Percentiles rank a stretch among this genome's conserved stretches.
Conservation (phyloP, 2,329 filamentous ascomycete genomes). For the Colletotrichum godetiae region DNA sequence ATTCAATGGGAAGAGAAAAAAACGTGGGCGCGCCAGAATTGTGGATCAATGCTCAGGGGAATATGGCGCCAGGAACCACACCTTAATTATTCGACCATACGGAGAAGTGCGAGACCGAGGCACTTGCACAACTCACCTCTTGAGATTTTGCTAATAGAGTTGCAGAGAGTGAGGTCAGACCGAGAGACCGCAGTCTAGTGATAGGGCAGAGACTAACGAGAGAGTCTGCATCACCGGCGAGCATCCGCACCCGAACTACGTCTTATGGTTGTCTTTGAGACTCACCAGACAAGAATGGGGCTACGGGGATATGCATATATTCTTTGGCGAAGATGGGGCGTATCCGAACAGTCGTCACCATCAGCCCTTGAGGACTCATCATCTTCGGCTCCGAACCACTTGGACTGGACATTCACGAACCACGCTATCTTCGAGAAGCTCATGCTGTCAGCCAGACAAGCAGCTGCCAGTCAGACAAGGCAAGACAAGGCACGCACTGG, state of each 20-base stretch:
- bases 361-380: not conserved
- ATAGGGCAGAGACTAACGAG: too few species aligned
- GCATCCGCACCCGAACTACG: not conserved
- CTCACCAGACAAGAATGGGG: not conserved
- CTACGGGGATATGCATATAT: not conserved
- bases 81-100: not conserved
- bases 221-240: not conserved
- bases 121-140: not conserved
- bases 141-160: not conserved
- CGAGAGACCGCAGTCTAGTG: too few species aligned
- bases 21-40: slow-evolving; percentile 16
- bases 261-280: not conserved
- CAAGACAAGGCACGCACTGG: not conserved
- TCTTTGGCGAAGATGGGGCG: not conserved
- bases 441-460: not conserved
- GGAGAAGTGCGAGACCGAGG: not conserved
- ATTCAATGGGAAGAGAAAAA: not conserved
- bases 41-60: slow-evolving; percentile 22
- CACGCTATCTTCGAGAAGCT: not conserved
- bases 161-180: too few species aligned
- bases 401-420: not conserved
- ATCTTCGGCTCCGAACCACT: not conserved
- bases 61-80: slow-evolving; percentile 21
- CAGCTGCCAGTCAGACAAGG: not conserved
- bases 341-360: not conserved